phyloP scores from a whole-genome alignment of 1,139 yeast genomes.

The Taphrina sp. region DNA sequence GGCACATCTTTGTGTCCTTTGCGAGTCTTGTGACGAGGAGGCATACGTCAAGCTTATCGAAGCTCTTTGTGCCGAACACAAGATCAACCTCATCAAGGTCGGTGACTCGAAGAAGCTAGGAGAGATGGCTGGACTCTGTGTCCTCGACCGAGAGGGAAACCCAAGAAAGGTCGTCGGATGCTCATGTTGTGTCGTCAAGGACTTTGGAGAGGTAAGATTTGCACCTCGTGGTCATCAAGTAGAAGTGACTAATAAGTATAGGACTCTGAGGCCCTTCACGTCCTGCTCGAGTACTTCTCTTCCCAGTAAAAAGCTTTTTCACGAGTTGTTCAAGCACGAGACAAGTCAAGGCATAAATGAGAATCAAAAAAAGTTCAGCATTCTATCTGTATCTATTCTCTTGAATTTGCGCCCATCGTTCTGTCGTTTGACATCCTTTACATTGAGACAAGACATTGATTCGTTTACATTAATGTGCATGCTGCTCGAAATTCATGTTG shows the following conservation, averaged over 20 bases:
- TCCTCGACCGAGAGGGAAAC: slow-evolving; percentile 99
- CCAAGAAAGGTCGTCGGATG: slow-evolving; percentile 99
- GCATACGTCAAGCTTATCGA: slow-evolving; percentile 96
- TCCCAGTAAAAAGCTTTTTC: slow-evolving; percentile 15
- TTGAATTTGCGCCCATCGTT: too few relatives aligned
- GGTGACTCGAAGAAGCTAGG: slow-evolving; percentile 99
- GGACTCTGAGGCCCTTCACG: slow-evolving; percentile 88
- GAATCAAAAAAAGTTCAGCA: background rate
- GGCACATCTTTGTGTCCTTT: slow-evolving; percentile 96
- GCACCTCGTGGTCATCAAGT: background rate
- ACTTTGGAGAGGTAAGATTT: slow-evolving; percentile 20
- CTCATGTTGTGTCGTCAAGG: slow-evolving; percentile 96
- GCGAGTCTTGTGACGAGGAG: slow-evolving; percentile 98
- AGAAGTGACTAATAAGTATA: slow-evolving; percentile 71
- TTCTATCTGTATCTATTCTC: too few relatives aligned
- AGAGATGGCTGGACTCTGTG: slow-evolving; percentile 99
- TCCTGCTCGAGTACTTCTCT: slow-evolving; percentile 27
- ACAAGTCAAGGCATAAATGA: background rate
- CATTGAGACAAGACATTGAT: too few relatives aligned
- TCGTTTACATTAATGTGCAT: too few relatives aligned
- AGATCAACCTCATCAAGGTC: slow-evolving; percentile 97
- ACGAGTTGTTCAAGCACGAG: too few relatives aligned
- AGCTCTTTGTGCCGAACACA: slow-evolving; percentile 97
- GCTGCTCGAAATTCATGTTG: too few relatives aligned
- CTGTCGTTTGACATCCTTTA: too few relatives aligned